Conservation (phyloP, 176 grass and related monocot genomes). For the Carex cristatella region DNA sequence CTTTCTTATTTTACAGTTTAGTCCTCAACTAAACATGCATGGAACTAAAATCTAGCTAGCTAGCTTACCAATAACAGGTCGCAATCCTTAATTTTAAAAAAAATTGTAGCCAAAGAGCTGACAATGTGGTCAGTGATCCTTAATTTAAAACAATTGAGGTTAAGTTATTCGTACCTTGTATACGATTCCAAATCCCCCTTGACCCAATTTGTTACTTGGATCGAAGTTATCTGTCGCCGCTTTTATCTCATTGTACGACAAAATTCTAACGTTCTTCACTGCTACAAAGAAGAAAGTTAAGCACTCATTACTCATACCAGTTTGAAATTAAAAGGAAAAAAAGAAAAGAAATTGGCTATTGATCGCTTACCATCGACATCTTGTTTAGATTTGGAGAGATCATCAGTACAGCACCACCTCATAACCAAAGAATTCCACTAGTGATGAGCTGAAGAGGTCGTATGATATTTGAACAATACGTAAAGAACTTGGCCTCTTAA, state of each 20-base stretch:
- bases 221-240: constrained; percentile 32
- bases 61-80: too few relatives aligned
- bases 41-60: too few relatives aligned
- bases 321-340: neutral
- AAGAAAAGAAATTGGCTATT: neutral
- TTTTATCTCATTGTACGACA: constrained; percentile 25
- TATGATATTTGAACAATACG: neutral
- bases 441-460: neutral
- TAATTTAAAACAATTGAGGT: neutral
- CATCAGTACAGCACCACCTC: neutral
- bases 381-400: neutral
- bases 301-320: neutral
- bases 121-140: neutral
- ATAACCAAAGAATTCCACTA: neutral
- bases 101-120: too few relatives aligned
- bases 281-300: neutral
- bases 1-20: too few relatives aligned
- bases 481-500: neutral
- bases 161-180: constrained; percentile 17
- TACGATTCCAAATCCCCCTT: constrained; percentile 25
- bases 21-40: too few relatives aligned
- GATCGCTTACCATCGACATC: neutral
- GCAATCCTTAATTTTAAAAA: neutral
- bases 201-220: constrained; percentile 14
- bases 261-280: constrained; percentile 22